Evolutionary conservation across 495 filamentous ascomycete species (phyloP), one percentile per base, ranked within the genome.

Genomic region (Massariosphaeria phaeospora): DNA sequence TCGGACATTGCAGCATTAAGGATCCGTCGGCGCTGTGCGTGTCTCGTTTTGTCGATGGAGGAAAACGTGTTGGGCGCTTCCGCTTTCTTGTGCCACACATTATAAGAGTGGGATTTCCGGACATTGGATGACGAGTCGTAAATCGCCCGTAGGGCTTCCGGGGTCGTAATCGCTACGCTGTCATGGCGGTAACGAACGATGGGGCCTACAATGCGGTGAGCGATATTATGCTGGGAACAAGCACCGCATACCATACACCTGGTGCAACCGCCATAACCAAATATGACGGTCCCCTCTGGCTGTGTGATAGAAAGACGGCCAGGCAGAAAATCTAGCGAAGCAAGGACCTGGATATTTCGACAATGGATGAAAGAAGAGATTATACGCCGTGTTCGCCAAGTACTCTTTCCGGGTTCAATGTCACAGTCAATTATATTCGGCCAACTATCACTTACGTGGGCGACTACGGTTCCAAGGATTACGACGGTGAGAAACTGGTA

Each of bases 311-410:
- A 30, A 48, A n/a, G 44, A 48, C 15, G 44, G 44, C 20, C 31
- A 8, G 3, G 7, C 23, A 33, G 44, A 30, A 5, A 48, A 27
- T 26, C 24, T 26, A 6, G 44, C 44, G 23, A 26, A 26, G 17
- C 31, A 48, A n/a, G 44, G 44, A 6, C 44, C 44, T 5, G 44
- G 44, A 27, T 30, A 48, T 48, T 48, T 48, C 31, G 44, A 26
- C 17, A 48, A 17, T 2, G 44, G 44, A 34, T 48, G 44, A 29
- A 48, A 48, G 20, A n/a, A 31, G 2, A 48, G 5, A 30, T 29
- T 23, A 26, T 48, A 48, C n/a, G n/a, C n/a, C n/a, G n/a, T n/a
- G n/a, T n/a, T n/a, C n/a, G n/a, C n/a, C n/a, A n/a, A n/a, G n/a
- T n/a, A n/a, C n/a, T n/a, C n/a, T n/a, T n/a, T n/a, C n/a, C n/a